Conservation (phyloP, 2,329 filamentous ascomycete species). For the Arthrobotrys musiformis region DNA sequence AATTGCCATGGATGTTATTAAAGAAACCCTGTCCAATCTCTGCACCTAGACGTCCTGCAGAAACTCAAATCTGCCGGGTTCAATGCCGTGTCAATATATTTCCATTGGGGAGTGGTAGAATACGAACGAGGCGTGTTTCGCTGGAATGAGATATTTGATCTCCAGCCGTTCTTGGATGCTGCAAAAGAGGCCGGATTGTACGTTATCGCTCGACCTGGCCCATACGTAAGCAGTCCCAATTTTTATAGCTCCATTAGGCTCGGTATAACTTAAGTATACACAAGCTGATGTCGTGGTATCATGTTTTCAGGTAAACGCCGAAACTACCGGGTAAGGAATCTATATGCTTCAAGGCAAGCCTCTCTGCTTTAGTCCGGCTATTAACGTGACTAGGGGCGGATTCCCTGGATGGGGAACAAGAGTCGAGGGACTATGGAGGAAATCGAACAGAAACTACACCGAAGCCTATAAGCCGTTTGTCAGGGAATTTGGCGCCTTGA, state of each 20-base stretch:
- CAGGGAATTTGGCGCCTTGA: slow-evolving; percentile 65
- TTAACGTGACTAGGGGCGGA: slow-evolving; percentile 26
- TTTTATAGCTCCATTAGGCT: neutral
- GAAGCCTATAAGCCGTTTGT: slow-evolving; percentile 67
- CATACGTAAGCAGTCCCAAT: slow-evolving; percentile 56
- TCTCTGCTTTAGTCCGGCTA: too few relatives aligned
- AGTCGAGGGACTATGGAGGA: slow-evolving; percentile 62
- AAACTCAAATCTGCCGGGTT: slow-evolving; percentile 69
- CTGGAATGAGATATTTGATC: slow-evolving; percentile 60
- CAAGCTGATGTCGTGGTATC: too few relatives aligned
- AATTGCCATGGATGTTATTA: slow-evolving; percentile 62
- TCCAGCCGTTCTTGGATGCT: slow-evolving; percentile 59
- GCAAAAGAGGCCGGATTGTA: slow-evolving; percentile 60
- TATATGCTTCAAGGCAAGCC: too few relatives aligned
- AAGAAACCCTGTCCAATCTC: slow-evolving; percentile 68
- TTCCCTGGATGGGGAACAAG: slow-evolving; percentile 50
- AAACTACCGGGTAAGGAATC: slow-evolving; percentile 66
- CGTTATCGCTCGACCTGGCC: slow-evolving; percentile 59
- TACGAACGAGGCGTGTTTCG: slow-evolving; percentile 64
- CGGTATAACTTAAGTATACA: neutral
- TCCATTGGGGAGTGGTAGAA: slow-evolving; percentile 73
- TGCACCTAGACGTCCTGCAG: slow-evolving; percentile 72
- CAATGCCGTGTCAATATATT: slow-evolving; percentile 75
- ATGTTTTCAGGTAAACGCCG: slow-evolving; percentile 61
- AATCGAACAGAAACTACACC: slow-evolving; percentile 63